Conservation (phyloP, 179 eudicot species). For the Pouteria campechiana region DNA sequence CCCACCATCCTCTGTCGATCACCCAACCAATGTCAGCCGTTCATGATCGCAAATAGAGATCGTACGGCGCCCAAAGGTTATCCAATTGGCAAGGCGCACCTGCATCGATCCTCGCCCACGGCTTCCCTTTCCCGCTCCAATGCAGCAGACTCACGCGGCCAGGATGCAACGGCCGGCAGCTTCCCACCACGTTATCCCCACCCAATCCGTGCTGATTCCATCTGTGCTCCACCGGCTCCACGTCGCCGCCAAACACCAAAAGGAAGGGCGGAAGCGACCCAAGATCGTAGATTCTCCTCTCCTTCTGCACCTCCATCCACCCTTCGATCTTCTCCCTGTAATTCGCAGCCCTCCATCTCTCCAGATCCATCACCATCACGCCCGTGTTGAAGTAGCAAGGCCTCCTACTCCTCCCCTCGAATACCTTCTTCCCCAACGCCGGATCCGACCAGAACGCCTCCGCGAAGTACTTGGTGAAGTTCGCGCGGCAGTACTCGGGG, state of each 20-base stretch:
- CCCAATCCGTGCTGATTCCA: conserved; percentile 96
- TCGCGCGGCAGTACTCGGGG: conserved; percentile 91
- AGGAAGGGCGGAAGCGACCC: conserved; percentile 81
- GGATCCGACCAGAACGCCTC: conserved; percentile 60
- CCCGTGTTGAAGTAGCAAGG: conserved; percentile 97
- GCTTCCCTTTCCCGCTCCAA: conserved; percentile 91
- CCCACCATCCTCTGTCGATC: no score
- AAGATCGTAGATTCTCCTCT: conserved; percentile 62
- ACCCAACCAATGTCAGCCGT: no score
- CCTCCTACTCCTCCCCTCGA: conserved; percentile 7
- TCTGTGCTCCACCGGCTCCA: conserved; percentile 60
- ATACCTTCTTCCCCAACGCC: conserved; percentile 11
- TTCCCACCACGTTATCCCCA: conserved; percentile 69
- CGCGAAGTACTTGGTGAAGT: conserved; percentile 73
- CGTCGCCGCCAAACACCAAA: conserved; percentile 52
- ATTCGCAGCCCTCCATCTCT: conserved; percentile 38
- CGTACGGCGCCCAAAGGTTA: conserved; percentile 72
- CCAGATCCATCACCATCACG: conserved; percentile 85
- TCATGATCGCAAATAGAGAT: no score
- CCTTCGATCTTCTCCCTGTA: conserved; percentile 38
- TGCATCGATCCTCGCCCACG: conserved; percentile 66
- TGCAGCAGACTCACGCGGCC: conserved; percentile 85
- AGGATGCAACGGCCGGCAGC: conserved; percentile 61
- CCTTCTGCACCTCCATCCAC: conserved; percentile 86
- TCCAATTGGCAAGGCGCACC: conserved; percentile 64